Base-by-base conservation (phyloP, 345 rosid genomes). In the Populus deltoides region DNA sequence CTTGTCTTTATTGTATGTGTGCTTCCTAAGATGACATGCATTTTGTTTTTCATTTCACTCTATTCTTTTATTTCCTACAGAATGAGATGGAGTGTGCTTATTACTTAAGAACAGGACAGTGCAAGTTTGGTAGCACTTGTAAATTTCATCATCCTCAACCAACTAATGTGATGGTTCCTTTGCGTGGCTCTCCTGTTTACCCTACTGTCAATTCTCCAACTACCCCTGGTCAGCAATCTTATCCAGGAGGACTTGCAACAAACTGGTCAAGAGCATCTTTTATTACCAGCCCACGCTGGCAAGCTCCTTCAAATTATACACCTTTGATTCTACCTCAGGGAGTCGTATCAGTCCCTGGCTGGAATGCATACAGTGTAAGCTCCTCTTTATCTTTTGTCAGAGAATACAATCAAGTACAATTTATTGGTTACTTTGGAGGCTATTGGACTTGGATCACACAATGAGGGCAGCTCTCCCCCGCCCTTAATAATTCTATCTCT, bases 61-160 rank as follows among this genome's bases (percentile, higher is more conserved):
- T 78, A 2, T 78, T 11, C 8, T 49, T 76, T 75, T 75, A 68
- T 74, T 70, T 63, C 70, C 55, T 84, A 83, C 90, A 97, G 99
- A 88, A 90, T 82, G 99, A 97, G 85, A 68, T 75, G 47, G 99
- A 92, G 86, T 97, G 99, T 82, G 90, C 92, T 66, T 97, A 94
- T 80, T 97, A 94, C 82, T 86, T 94, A 83, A 92, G 96, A 89
- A 97, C 98, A 9, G 99, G 98, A 71, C 97, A 91, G 57, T 97
- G 99, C 90, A 97, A 94, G 86, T 97, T 91, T 78, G 98, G 96
- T 71, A 86, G 81, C 61, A 94, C 98, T 72, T 97, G 99, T 87
- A 97, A 94, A 84, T 97, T 90, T 84, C 98, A 97, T 77, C 99
- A 95, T 84, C 98, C 92, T 83, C 99, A 90, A 83, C 94, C 96